Percentiles rank a stretch among this genome's conserved stretches.
phyloP scores from a whole-genome alignment of 495 filamentous ascomycete species.

The Penicillium dipodomyicola region DNA sequence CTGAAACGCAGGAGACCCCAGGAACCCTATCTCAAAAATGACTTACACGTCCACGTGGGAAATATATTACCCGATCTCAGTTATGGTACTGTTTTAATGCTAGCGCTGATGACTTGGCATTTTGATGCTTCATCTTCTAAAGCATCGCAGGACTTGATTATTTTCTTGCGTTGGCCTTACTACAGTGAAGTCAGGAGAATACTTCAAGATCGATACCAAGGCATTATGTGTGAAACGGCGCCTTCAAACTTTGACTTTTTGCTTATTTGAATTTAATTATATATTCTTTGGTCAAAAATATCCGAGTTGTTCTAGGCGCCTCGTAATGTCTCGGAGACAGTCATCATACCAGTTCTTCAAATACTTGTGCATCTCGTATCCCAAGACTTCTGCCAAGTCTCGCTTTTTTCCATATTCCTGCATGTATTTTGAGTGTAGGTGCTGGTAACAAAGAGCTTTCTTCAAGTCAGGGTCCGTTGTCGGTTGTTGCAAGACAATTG shows the following conservation, averaged over 20 bases:
- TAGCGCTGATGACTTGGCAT: not conserved
- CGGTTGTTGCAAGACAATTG: not conserved
- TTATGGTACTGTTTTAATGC: not conserved
- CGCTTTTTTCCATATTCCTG: too few species aligned
- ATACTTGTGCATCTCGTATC: too few species aligned
- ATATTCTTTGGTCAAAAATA: not conserved
- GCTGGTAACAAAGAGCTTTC: not conserved
- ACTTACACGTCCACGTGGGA: not conserved
- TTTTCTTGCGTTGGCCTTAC: not conserved
- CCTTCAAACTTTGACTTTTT: not conserved
- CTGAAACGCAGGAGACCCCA: not conserved
- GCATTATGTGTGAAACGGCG: not conserved
- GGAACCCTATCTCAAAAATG: not conserved
- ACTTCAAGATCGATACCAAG: not conserved
- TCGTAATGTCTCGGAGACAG: too few species aligned
- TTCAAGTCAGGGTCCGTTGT: not conserved
- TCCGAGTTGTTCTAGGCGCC: too few species aligned
- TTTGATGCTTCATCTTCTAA: not conserved
- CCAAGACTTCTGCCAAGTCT: too few species aligned
- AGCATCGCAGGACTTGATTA: not conserved
- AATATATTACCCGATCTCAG: not conserved
- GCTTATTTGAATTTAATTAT: not conserved
- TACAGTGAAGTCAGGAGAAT: not conserved
- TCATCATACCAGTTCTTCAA: too few species aligned
- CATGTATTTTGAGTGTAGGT: not conserved